Evolutionary conservation across 768 basidiomycete species (phyloP), one percentile per base, ranked within the genome.

Genomic region (Pilatotrama ljubarskyi): DNA sequence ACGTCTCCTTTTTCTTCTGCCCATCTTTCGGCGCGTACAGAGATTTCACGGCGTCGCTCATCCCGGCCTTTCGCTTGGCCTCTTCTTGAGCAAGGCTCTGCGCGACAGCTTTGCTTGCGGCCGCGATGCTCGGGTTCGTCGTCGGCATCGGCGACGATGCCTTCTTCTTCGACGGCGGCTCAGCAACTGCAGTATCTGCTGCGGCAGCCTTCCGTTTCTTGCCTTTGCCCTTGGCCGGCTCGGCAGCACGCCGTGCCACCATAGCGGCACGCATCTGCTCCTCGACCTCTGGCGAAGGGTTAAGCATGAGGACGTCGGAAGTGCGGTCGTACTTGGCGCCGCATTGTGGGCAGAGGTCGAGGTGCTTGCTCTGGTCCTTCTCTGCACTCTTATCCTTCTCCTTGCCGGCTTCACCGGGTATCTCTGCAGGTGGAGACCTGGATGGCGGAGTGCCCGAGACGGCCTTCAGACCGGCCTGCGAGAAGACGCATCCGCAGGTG

Each of bases 401-500:
- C 58, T 72, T 68, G 56, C 54, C 62, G n/a, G 58, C 58, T 60
- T 29, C 64, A 49, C 56, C 51, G 41, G 55, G 64, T 1, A 17
- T 25, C 14, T 63, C 56, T 8, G 50, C 10, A 8, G 42, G 17
- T 8, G 43, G 59, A 5, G 51, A 51, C 58, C 48, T 70, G 29
- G 70, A 73, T 35, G 73, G 68, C 3, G 75, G 64, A 2, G 79
- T 67, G 32, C 71, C 63, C 1, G 84, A 66, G 48, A 93, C 80
- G 2, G 88, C 86, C 58, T 85, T 87, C 41, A 98, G 78, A 2
- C 90, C 92, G 0, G 87, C 87, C 59, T 90, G 89, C 4, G 93
- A 89, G 75, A 98, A 93, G 32, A 94, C 93, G 71, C 93, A 95
- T 15, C 95, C 95, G 67, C 96, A 98, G 0, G 87, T 76, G 14